phyloP scores from a whole-genome alignment of 2,329 filamentous ascomycete species.

The Thielaviopsis ethacetica region DNA sequence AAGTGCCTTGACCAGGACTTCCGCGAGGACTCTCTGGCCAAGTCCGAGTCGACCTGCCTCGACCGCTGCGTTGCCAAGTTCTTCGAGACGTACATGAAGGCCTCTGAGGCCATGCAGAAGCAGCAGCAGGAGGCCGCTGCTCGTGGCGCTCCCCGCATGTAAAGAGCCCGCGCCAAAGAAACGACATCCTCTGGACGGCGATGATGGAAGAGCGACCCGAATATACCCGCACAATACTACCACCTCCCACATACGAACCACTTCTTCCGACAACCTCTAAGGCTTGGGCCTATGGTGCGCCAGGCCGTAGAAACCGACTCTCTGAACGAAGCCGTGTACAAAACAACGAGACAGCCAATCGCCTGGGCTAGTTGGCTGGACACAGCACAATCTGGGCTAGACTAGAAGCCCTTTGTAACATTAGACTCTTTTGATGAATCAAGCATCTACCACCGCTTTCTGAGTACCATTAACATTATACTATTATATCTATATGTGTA shows the following conservation, averaged over 20 bases:
- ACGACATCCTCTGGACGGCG: background rate
- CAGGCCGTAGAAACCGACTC: background rate
- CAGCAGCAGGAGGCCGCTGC: conserved; percentile 47
- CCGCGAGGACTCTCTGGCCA: conserved; percentile 93
- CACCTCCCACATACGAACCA: background rate
- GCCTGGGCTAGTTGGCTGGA: background rate
- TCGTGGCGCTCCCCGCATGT: conserved; percentile 9
- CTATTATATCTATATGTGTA: background rate
- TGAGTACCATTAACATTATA: background rate
- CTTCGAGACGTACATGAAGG: conserved; percentile 96
- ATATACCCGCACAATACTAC: background rate
- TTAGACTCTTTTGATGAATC: conserved; percentile 7
- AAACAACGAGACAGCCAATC: background rate
- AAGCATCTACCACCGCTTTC: background rate
- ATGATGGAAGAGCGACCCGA: background rate
- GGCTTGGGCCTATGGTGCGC: background rate
- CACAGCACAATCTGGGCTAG: background rate
- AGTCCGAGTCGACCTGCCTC: conserved; percentile 95
- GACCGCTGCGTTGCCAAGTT: conserved; percentile 97
- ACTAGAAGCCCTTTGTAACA: conserved; percentile 10
- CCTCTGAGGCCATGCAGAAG: conserved; percentile 89
- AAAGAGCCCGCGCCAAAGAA: background rate
- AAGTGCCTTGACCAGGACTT: conserved; percentile 91
- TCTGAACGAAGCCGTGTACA: background rate
- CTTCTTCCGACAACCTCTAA: background rate